Base-by-base conservation (phyloP, 805 yeast species). In the Ogataea naganishii region DNA sequence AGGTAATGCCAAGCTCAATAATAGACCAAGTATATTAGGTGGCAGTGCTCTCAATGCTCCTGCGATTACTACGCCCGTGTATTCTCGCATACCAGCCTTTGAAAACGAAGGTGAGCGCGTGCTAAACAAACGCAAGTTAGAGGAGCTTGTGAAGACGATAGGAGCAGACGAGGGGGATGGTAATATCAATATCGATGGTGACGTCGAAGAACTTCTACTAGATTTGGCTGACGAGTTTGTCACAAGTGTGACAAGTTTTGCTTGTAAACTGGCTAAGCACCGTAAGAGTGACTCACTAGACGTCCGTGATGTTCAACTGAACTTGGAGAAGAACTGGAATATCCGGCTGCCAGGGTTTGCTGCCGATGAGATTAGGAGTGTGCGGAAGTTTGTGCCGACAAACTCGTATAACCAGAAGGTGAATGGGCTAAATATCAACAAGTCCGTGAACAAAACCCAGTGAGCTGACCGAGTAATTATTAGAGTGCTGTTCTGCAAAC, bases 181-280 rank as follows among this genome's bases (percentile, higher is more conserved):
- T 12, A 94, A 86, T 45, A 77, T 94, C 5, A 69, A 70, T 4
- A 81, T 92, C 34, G 98, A 89, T 53, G 97, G 96, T 17, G 96
- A 92, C 55, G 95, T 85, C 12, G 96, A 88, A 53, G 97, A 89
- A 43, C 60, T 92, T 23, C 59, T 92, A 20, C 63, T 92, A 25
- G 98, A 92, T 53, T 60, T 92, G 27, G 96, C 98, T 0, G 99
- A 92, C 55, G 97, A 92, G 49, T 92, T 92, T 49, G 92, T 92
- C 11, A 72, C 81, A 6, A 78, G 83, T 27, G 95, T 94, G 3
- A 86, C 96, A 0, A 66, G 85, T 3, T 92, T 92, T 61, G 95
- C 97, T 1, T 89, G 97, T 51, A 72, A 94, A 32, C 64, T 92
- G 40, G 97, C 99, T 14, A 92, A 92, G 52, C 96, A 89, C 50